A percentile compares a stretch with the other conserved stretches of the same genome.
These are phyloP conservation scores for Tricholoma furcatifolium DNA, from an alignment of 768 basidiomycete genomes.

Conservation along the genomic window DNA sequence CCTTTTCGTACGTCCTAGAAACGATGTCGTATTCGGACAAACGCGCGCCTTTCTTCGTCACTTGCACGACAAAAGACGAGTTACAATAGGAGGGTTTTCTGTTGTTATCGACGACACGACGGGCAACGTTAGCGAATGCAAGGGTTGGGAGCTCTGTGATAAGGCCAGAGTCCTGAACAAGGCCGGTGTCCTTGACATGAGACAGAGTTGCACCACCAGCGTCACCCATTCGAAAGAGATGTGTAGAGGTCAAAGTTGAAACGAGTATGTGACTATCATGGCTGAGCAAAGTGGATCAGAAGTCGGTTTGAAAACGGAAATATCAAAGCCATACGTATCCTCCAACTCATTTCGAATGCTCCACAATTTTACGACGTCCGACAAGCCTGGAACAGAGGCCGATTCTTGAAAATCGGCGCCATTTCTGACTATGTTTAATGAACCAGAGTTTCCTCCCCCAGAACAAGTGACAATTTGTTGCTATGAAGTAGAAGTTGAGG, in stretches of 20 bases:
- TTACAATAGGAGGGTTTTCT: constrained; percentile 33
- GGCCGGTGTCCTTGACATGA: constrained; percentile 29
- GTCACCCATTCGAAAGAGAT: constrained; percentile 50
- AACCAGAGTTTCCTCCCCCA: constrained; percentile 75
- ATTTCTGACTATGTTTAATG: constrained; percentile 72
- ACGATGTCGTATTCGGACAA: constrained; percentile 55
- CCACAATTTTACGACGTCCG: constrained; percentile 61
- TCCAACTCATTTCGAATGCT: constrained; percentile 47
- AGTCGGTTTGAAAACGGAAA: not conserved
- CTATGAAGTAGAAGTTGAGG: constrained; percentile 31
- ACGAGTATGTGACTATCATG: constrained; percentile 52
- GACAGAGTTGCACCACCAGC: constrained; percentile 40
- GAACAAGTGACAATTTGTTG: constrained; percentile 85
- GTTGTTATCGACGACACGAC: constrained; percentile 28
- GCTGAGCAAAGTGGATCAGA: constrained; percentile 15
- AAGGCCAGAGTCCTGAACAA: constrained; percentile 36
- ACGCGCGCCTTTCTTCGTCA: constrained; percentile 56
- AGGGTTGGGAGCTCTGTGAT: constrained; percentile 54
- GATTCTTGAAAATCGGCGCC: constrained; percentile 78
- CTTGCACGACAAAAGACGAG: constrained; percentile 67
- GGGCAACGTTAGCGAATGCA: constrained; percentile 56
- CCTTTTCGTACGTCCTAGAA: constrained; percentile 38
- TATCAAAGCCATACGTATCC: constrained; percentile 42
- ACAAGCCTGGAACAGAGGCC: constrained; percentile 56
- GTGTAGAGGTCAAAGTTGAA: constrained; percentile 56